Evolutionary conservation across 2,329 filamentous ascomycete species (phyloP).

Genomic region (Cercospora sp.): DNA sequence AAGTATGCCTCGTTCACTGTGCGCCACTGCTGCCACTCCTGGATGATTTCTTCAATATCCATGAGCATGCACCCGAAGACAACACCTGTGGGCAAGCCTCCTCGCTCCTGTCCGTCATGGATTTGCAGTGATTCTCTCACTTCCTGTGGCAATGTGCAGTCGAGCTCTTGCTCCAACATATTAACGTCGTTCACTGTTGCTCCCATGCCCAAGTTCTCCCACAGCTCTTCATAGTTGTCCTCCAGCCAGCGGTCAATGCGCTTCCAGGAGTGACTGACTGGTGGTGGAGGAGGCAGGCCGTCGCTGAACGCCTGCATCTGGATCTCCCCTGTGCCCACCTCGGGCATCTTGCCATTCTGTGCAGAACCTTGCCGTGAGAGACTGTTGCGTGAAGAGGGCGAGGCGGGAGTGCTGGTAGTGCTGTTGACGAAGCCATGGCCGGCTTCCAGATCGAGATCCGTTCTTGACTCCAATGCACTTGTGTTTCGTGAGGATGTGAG

Average conservation of each 20-base stretch:
- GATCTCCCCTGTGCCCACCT: conserved; percentile 75
- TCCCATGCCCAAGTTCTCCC: conserved; percentile 87
- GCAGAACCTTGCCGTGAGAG: conserved; percentile 54
- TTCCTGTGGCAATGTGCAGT: conserved; percentile 90
- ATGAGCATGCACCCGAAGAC: conserved; percentile 93
- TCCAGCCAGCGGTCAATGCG: conserved; percentile 94
- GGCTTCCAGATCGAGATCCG: conserved; percentile 68
- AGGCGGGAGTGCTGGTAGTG: conserved; percentile 73
- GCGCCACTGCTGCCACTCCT: conserved; percentile 97
- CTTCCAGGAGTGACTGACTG: conserved; percentile 85
- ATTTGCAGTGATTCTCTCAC: conserved; percentile 86
- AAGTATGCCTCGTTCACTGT: conserved; percentile 89
- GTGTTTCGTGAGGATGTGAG: conserved; percentile 80
- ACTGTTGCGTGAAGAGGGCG: conserved; percentile 75
- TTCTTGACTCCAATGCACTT: conserved; percentile 78
- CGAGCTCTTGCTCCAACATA: conserved; percentile 91
- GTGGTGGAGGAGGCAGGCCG: conserved; percentile 84
- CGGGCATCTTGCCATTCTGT: conserved; percentile 61
- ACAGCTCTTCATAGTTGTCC: conserved; percentile 91
- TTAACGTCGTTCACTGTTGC: conserved; percentile 94
- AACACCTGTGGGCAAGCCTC: conserved; percentile 85
- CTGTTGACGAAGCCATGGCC: conserved; percentile 63
- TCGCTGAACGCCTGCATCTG: conserved; percentile 96
- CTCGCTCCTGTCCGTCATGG: conserved; percentile 96
- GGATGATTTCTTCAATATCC: conserved; percentile 96